These are phyloP conservation scores for Tolypocladium inflatum DNA, from an alignment of 2,329 filamentous ascomycete species.

Conservation along the genomic window DNA sequence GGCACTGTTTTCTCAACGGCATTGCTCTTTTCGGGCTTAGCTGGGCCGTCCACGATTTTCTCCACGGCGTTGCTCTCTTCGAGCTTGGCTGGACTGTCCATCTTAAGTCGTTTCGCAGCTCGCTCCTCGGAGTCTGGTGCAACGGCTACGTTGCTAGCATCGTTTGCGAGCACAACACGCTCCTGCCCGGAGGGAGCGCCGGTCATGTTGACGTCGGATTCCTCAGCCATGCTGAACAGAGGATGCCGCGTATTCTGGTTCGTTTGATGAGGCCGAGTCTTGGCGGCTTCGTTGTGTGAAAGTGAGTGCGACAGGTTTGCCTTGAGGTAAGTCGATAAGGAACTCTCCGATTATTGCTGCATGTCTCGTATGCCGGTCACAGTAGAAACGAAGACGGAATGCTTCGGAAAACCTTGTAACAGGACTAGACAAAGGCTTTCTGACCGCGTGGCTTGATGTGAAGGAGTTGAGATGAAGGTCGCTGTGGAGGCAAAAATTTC, in stretches of 20 bases:
- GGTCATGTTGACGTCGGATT: constrained; percentile 12
- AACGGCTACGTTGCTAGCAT: neutral
- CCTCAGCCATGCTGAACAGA: constrained; percentile 15
- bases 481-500: constrained; percentile 6
- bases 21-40: constrained; percentile 5
- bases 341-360: neutral
- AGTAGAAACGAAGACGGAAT: neutral
- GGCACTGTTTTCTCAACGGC: constrained; percentile 4
- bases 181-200: constrained; percentile 9
- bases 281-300: neutral
- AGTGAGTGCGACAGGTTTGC: neutral
- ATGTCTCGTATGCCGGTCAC: too few species aligned
- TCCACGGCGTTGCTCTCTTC: constrained; percentile 2
- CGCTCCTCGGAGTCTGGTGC: constrained; percentile 20
- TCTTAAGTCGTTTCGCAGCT: constrained; percentile 50
- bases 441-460: neutral
- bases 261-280: neutral
- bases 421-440: neutral
- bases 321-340: neutral
- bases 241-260: neutral
- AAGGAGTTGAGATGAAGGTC: neutral
- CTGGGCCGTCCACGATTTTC: constrained; percentile 25
- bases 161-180: constrained; percentile 5
- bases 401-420: neutral
- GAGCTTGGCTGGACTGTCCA: constrained; percentile 24